Evolutionary conservation across 2,329 filamentous ascomycete species (phyloP).

Genomic region (Gnomoniopsis smithogilvyi): DNA sequence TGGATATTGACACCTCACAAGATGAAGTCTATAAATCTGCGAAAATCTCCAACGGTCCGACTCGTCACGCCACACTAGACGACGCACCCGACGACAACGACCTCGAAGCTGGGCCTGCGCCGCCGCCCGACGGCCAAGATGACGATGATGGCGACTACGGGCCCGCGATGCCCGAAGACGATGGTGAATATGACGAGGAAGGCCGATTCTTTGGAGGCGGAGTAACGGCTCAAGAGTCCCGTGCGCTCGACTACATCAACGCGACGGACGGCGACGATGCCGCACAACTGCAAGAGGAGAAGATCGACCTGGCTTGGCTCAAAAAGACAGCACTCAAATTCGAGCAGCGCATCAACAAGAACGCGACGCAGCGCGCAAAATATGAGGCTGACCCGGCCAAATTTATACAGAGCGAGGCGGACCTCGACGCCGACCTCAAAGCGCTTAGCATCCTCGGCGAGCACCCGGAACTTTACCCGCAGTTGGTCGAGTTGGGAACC

Average conservation of each 20-base stretch:
- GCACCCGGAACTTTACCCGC: conserved; percentile 76
- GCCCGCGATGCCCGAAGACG: conserved; percentile 42
- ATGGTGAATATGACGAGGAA: conserved; percentile 71
- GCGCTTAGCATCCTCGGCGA: conserved; percentile 82
- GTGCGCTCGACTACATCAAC: conserved; percentile 87
- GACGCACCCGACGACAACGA: conserved; percentile 41
- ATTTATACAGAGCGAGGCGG: conserved; percentile 83
- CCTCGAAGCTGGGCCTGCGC: conserved; percentile 46
- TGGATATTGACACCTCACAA: conserved; percentile 24
- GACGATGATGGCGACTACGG: conserved; percentile 47
- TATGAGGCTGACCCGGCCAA: conserved; percentile 77
- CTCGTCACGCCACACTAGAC: conserved; percentile 42
- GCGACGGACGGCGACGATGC: conserved; percentile 44
- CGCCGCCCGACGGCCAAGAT: conserved; percentile 47
- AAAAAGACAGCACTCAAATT: conserved; percentile 78
- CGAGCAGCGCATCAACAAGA: conserved; percentile 87
- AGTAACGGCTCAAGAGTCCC: conserved; percentile 74
- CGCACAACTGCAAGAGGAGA: conserved; percentile 54
- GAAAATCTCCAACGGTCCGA: conserved; percentile 45
- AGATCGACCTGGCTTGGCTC: conserved; percentile 81
- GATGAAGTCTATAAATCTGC: conserved; percentile 64
- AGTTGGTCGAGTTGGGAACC: conserved; percentile 74
- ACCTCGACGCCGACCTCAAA: conserved; percentile 86
- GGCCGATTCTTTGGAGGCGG: conserved; percentile 95
- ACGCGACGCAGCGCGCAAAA: conserved; percentile 83